Evolutionary conservation across 2,329 filamentous ascomycete species (phyloP), one percentile per base, ranked within the genome.

Genomic region (Arthrobotrys conoides): DNA sequence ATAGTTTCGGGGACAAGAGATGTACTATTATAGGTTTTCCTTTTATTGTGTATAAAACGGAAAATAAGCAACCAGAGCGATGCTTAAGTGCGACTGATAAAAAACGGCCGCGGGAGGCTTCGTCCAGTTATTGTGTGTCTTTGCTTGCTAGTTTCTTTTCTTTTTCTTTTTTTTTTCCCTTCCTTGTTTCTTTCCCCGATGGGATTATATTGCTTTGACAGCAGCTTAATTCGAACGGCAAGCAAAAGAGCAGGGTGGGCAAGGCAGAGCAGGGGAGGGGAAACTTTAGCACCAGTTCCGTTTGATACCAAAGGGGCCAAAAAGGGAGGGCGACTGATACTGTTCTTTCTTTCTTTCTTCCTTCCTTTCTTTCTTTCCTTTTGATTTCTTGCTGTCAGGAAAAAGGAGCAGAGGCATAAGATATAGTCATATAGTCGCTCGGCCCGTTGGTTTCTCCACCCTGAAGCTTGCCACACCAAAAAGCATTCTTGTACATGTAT

Each of bases 61-160:
- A 78, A 64, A 78, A 78, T 78, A 78, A 78, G 75, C 75, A 78
- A 78, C 63, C 75, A 77, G 72, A 78, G 75, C 75, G 75, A 78
- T 78, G 68, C 68, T 78, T 78, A 78, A 71, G 48, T 78, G 75
- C 75, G 73, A 78, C 63, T 78, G 75, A 78, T 78, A 72, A 78
- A 76, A 76, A 78, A 78, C 75, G 68, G 68, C 68, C 75, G 75
- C 75, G 75, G 75, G 68, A 72, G 68, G 68, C 75, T 78, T 78
- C 72, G 75, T 78, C 63, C 68, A 68, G 68, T 78, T 72, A 72
- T 78, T 78, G 75, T 78, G 75, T 68, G 73, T 57, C 24, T 67
- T 68, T 68, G 46, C 61, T 64, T 41, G 55, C 33, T 24, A 33
- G 14, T 66, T 77, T 55, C 63, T 68, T 51, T 48, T 67, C 22